phyloP scores from a whole-genome alignment of 2,329 filamentous ascomycete species.

The Lachnellula hyalina region DNA sequence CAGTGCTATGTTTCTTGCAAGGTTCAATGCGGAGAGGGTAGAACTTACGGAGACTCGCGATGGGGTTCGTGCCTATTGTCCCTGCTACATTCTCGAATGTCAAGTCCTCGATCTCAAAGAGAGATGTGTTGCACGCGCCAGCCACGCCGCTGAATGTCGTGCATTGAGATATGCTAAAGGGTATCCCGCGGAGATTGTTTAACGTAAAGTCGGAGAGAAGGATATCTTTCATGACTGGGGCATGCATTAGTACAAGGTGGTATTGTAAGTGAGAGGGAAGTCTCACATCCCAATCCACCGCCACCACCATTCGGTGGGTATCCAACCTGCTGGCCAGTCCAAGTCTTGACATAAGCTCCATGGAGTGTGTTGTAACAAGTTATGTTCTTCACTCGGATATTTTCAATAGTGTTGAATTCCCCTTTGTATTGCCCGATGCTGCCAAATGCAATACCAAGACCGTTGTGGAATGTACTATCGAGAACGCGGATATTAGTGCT shows the following conservation, averaged over 20 bases:
- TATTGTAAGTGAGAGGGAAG: not conserved
- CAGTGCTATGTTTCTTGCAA: too few species aligned
- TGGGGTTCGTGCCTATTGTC: constrained; percentile 12
- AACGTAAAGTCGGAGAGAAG: constrained; percentile 32
- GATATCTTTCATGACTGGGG: constrained; percentile 20
- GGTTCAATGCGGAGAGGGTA: too few species aligned
- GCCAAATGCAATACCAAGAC: constrained; percentile 49
- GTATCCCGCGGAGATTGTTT: constrained; percentile 26
- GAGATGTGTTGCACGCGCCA: constrained; percentile 35
- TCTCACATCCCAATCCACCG: constrained; percentile 43
- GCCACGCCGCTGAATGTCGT: constrained; percentile 32
- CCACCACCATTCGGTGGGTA: constrained; percentile 54
- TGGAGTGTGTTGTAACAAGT: constrained; percentile 41
- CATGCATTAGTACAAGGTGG: not conserved
- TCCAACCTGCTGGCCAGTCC: constrained; percentile 46
- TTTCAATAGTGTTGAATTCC: constrained; percentile 43
- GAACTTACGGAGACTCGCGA: constrained; percentile 8
- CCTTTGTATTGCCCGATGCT: constrained; percentile 51
- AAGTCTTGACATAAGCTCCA: constrained; percentile 50
- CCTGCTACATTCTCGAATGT: constrained; percentile 19
- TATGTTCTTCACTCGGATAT: constrained; percentile 44
- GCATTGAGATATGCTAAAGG: constrained; percentile 35
- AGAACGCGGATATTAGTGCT: constrained; percentile 47
- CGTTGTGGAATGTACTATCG: constrained; percentile 43
- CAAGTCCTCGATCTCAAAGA: constrained; percentile 36